Evolutionary conservation across 441 rosid genomes (phyloP).

Genomic region (Erodium trifolium): DNA sequence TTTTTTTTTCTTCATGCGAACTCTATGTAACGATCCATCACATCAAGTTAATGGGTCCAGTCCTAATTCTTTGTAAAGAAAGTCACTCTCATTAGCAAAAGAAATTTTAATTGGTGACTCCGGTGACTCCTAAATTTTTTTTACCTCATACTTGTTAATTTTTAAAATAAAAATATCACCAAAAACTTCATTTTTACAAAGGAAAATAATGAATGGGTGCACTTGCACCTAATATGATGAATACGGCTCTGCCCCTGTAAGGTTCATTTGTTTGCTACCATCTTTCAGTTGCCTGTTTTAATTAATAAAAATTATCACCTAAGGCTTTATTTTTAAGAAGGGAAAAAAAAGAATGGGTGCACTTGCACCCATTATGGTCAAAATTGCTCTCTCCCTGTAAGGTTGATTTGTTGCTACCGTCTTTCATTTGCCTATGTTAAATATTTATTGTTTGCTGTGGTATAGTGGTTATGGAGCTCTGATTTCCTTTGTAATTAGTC

Average conservation of each 20-base stretch:
- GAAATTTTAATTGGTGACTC: not conserved
- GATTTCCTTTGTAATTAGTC: conserved; percentile 31
- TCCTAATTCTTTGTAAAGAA: not conserved
- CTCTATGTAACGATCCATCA: not conserved
- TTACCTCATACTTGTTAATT: not conserved
- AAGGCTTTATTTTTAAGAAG: not conserved
- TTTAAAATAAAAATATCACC: not conserved
- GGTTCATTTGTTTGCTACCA: not conserved
- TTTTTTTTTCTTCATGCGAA: not conserved
- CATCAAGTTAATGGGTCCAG: not conserved
- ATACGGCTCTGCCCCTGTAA: no score
- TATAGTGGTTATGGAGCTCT: not conserved
- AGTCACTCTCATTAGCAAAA: not conserved
- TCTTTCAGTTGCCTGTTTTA: not conserved
- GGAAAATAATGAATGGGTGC: not conserved
- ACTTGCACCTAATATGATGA: not conserved
- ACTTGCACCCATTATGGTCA: not conserved
- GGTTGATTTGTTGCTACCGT: not conserved
- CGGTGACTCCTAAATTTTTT: not conserved
- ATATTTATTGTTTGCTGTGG: not conserved
- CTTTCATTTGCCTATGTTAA: not conserved
- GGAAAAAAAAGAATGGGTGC: not conserved
- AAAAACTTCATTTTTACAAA: not conserved
- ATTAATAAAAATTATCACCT: not conserved
- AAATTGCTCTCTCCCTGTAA: no score